These are phyloP conservation scores for Penicillium egyptiacum DNA, from an alignment of 495 filamentous ascomycete species.

Conservation along the genomic window DNA sequence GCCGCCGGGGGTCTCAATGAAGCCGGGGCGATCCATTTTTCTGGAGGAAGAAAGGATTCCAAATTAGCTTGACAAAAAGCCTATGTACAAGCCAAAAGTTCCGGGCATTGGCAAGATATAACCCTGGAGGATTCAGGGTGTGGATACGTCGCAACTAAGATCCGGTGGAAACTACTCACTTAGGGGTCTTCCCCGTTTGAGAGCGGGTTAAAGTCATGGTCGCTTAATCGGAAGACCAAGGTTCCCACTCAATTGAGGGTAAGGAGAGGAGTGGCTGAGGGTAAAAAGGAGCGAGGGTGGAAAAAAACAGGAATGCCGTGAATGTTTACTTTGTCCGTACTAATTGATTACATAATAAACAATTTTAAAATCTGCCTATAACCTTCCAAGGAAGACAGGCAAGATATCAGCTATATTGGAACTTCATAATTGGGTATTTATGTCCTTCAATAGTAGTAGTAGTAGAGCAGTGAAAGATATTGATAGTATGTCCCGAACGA, in stretches of 20 bases:
- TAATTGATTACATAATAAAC: constrained; percentile 15
- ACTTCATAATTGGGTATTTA: not conserved
- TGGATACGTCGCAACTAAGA: constrained; percentile 19
- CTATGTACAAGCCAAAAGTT: not conserved
- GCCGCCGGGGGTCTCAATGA: constrained; percentile 57
- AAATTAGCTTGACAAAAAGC: constrained; percentile 13
- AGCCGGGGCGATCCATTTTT: constrained; percentile 57
- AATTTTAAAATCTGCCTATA: constrained; percentile 9
- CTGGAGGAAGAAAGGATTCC: constrained; percentile 31
- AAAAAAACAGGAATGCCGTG: constrained; percentile 20
- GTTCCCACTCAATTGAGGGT: constrained; percentile 22
- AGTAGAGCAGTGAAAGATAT: not conserved
- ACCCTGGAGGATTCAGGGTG: constrained; percentile 3
- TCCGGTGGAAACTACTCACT: constrained; percentile 38
- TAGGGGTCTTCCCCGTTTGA: constrained; percentile 52
- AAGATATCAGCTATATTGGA: not conserved
- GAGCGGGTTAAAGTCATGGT: constrained; percentile 51
- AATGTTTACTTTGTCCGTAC: constrained; percentile 29
- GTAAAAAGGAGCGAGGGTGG: constrained; percentile 20
- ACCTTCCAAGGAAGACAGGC: not conserved
- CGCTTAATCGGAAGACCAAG: constrained; percentile 24
- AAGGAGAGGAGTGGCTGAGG: constrained; percentile 12
- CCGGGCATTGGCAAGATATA: constrained; percentile 15
- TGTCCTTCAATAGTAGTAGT: not conserved
- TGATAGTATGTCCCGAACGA: not conserved